Base-by-base conservation (phyloP, 345 rosid species). In the Rhizophora mangle region DNA sequence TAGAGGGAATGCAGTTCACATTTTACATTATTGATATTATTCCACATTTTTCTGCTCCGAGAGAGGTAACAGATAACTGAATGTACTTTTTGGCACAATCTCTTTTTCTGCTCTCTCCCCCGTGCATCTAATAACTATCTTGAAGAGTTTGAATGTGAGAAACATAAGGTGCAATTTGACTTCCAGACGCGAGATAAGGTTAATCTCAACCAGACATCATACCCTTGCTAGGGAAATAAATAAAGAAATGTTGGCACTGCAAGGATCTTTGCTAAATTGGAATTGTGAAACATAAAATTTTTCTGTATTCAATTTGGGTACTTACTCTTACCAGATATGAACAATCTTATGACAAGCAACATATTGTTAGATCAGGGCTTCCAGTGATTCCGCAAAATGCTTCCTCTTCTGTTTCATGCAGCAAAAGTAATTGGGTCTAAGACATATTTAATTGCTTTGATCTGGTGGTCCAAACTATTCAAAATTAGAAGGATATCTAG, bases 401-500 rank as follows among this genome's bases (percentile, higher is more conserved):
- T 60, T 43, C 22, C 43, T 22, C 72, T 64, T 13, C 47, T 32
- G 20, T 27, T 29, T 43, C 77, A 52, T 43, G 67, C 37, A 26
- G 26, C 16, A 64, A 22, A 30, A 9, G 49, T 60, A 65, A 57
- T 46, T 22, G 24, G 59, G 27, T 64, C 36, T 15, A 61, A 68
- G 54, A 57, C 24, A 47, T 60, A n/a, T 63, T 64, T 57, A 20
- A 27, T 68, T 34, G 71, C 24, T 70, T 74, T 84, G 83, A 86
- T 91, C 72, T 83, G 88, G 72, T 20, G 54, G 60, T 76, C 67
- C 78, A 90, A 74, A 46, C 66, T 69, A 67, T 74, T 80, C 82
- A 87, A 60, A 34, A 82, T 64, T 54, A 69, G 76, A 55, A 72
- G n/a, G 16, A 85, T 83, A 36, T 74, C 78, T 76, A 73, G 70